Conservation (phyloP, 495 filamentous ascomycete species). For the Podospora comata region DNA sequence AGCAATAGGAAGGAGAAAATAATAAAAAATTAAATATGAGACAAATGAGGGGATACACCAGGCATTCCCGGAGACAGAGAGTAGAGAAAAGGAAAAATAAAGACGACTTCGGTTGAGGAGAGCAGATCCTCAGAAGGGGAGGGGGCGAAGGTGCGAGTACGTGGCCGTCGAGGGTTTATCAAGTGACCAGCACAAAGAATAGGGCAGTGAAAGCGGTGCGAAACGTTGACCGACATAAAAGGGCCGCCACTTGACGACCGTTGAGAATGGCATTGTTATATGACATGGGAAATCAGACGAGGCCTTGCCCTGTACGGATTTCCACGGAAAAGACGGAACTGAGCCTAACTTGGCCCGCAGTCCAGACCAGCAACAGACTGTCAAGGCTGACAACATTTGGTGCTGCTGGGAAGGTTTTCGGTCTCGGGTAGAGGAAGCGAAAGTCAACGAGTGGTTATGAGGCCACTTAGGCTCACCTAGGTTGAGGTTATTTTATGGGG, state of each 20-base stretch:
- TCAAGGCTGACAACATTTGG: not conserved
- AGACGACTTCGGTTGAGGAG: not conserved
- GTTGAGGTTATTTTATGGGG: conserved; percentile 20
- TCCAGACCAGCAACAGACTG: conserved; percentile 1
- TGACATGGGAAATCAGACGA: not conserved
- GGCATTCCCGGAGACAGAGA: conserved; percentile 13
- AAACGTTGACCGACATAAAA: not conserved
- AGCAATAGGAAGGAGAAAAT: not conserved
- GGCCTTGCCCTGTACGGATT: not conserved
- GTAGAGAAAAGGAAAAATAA: conserved; percentile 6
- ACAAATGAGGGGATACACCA: conserved; percentile 14
- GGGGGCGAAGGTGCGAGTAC: not conserved
- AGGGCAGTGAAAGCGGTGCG: not conserved
- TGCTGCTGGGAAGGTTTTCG: conserved; percentile 3
- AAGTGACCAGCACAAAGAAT: not conserved
- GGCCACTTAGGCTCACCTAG: conserved; percentile 22
- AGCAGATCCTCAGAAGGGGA: not conserved
- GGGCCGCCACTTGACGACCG: conserved; percentile 1
- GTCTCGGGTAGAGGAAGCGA: conserved; percentile 21
- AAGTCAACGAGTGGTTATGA: conserved; percentile 23
- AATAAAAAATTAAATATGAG: not conserved
- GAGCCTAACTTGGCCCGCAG: conserved; percentile 3
- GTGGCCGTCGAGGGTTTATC: not conserved
- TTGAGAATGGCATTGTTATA: not conserved
- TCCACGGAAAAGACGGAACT: conserved; percentile 7